Percentiles rank a stretch among this genome's conserved stretches.
Conservation (phyloP, 176 grass and related monocot genomes). For the Stipa capillata region DNA sequence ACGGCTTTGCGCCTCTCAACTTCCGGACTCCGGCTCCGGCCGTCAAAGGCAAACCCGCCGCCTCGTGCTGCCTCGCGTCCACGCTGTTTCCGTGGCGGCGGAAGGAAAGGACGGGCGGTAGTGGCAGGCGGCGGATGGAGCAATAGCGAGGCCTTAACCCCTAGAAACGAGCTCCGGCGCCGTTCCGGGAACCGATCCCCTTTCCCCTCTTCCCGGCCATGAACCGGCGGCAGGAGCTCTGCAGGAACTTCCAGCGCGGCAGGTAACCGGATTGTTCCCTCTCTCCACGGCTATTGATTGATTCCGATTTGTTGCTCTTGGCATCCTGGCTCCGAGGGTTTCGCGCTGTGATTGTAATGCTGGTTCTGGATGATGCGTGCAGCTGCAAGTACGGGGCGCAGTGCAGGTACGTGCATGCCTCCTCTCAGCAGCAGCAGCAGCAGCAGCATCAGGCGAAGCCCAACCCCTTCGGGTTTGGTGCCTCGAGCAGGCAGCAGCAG, state of each 20-base stretch:
- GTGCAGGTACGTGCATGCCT: slow-evolving; percentile 65
- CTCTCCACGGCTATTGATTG: too few species aligned
- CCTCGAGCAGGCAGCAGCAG: slow-evolving; percentile 23
- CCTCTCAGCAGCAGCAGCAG: too few species aligned
- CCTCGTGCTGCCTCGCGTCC: background rate
- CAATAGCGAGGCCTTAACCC: background rate
- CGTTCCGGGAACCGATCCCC: background rate
- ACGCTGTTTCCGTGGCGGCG: background rate
- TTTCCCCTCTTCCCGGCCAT: slow-evolving; percentile 26
- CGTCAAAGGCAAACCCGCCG: background rate
- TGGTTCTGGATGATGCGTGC: slow-evolving; percentile 4
- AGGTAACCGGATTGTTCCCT: slow-evolving; percentile 45
- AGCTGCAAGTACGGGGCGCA: slow-evolving; percentile 81
- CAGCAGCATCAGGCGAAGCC: slow-evolving; percentile 53
- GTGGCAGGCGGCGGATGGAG: background rate
- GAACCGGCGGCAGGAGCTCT: slow-evolving; percentile 61
- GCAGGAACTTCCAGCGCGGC: slow-evolving; percentile 72
- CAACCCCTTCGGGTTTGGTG: slow-evolving; percentile 74
- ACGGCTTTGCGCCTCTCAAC: too few species aligned
- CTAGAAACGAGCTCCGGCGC: background rate
- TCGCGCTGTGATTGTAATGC: slow-evolving; percentile 1
- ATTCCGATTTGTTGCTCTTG: background rate
- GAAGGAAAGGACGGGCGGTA: background rate
- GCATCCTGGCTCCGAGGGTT: background rate
- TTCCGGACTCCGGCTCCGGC: background rate